Evolutionary conservation across 2,329 filamentous ascomycete genomes (phyloP).

Genomic region (Aspergillus ruber): DNA sequence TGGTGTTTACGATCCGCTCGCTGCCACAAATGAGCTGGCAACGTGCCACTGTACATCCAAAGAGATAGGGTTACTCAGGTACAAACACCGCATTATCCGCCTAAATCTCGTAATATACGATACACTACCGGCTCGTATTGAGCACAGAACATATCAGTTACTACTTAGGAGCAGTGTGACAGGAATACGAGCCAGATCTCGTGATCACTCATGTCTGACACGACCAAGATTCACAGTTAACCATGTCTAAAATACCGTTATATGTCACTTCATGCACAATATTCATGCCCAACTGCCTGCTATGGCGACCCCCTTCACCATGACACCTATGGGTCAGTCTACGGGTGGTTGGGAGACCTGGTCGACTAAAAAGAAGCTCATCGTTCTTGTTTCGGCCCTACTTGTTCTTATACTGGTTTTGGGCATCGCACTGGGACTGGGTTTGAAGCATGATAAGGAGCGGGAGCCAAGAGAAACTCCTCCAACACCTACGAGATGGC

Average conservation of each 20-base stretch:
- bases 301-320: slow-evolving; percentile 7
- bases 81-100: too few relatives aligned
- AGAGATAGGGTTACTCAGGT: background rate
- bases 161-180: too few relatives aligned
- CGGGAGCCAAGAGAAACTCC: slow-evolving; percentile 15
- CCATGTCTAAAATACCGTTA: too few relatives aligned
- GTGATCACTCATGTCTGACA: too few relatives aligned
- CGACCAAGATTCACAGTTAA: too few relatives aligned
- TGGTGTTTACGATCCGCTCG: background rate
- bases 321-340: slow-evolving; percentile 13
- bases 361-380: slow-evolving; percentile 28
- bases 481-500: slow-evolving; percentile 40
- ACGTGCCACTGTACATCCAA: background rate
- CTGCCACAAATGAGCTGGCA: background rate
- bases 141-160: too few relatives aligned
- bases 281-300: background rate
- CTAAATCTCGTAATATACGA: too few relatives aligned
- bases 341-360: slow-evolving; percentile 20
- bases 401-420: slow-evolving; percentile 44
- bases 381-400: slow-evolving; percentile 17
- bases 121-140: too few relatives aligned
- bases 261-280: background rate
- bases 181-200: too few relatives aligned
- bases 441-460: slow-evolving; percentile 34
- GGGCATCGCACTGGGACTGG: slow-evolving; percentile 54